Evolutionary conservation across 2,329 filamentous ascomycete genomes (phyloP), one percentile per base, ranked within the genome.

Genomic region (Penicillium sp.): DNA sequence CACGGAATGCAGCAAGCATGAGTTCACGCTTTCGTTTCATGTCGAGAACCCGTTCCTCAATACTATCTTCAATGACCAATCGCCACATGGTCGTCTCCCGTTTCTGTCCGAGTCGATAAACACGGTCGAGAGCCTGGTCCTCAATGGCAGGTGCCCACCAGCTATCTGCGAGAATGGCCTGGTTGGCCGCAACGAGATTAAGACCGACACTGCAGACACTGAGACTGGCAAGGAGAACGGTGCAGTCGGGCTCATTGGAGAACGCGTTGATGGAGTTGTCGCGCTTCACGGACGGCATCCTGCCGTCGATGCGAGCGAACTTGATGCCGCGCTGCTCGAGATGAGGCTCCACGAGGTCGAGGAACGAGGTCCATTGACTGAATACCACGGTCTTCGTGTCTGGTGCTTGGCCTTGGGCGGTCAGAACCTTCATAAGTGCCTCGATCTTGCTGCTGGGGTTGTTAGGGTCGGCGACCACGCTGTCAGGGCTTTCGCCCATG

Each of bases 91-190:
- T 90, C 0, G 86, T 90, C 53, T 84, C 80, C 32, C 87, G 80
- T 55, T 79, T 91, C 72, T 95, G 91, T 0, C 90, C 90, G 0
- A 95, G 77, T 0, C 90, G 80, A 65, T 95, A 88, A 6, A 95
- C 89, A 4, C 90, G 85, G 65, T 95, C 90, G 2, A 95, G 80
- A 3, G 91, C 91, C 66, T 95, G 90, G 59, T 95, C 89, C 68
- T 95, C 90, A 47, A 95, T 93, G 0, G 89, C 89, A 0, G 90
- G 90, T 1, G 90, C 89, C 87, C 90, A 95, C 90, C 89, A 95
- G 51, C 82, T 87, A 67, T 95, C 90, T 0, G 83, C 81, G 18
- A 95, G 76, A 40, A 95, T 83, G 50, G 95, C 88, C 6, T 90
- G 90, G 60, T 93, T 89, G 0, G 90, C 90, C 0, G 88, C 84